These are phyloP conservation scores for Xylaria arbuscula DNA, from an alignment of 2,329 filamentous ascomycete species.

Conservation along the genomic window DNA sequence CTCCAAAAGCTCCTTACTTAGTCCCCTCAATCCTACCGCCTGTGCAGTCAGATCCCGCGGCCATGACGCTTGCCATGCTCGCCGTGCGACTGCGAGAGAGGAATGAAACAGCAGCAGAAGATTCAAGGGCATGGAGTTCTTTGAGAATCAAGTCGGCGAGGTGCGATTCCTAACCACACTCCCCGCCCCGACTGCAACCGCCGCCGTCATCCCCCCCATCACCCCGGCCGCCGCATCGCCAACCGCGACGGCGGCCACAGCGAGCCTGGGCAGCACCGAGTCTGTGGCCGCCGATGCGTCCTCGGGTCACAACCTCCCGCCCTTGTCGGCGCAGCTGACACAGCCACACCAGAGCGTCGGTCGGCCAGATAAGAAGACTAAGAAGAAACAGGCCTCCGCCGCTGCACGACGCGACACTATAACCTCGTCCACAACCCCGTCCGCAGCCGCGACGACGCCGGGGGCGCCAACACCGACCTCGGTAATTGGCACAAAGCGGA, in stretches of 20 bases:
- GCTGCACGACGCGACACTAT: constrained; percentile 28
- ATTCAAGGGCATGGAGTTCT: constrained; percentile 48
- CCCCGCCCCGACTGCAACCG: constrained; percentile 40
- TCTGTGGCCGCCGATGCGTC: constrained; percentile 6
- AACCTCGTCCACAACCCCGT: constrained; percentile 25
- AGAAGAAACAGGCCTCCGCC: constrained; percentile 31
- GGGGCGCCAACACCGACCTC: constrained; percentile 24
- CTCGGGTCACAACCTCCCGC: constrained; percentile 1
- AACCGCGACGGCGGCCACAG: constrained; percentile 7
- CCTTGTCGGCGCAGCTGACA: constrained; percentile 12
- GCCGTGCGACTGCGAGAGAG: constrained; percentile 32
- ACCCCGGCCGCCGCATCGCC: constrained; percentile 28
- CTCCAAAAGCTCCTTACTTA: constrained; percentile 1
- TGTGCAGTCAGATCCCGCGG: constrained; percentile 19
- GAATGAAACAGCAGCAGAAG: constrained; percentile 24
- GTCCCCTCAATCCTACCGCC: constrained; percentile 8
- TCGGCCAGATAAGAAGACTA: constrained; percentile 33
- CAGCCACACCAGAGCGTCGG: constrained; percentile 23
- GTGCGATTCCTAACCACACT: constrained; percentile 50
- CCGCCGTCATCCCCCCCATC: constrained; percentile 36
- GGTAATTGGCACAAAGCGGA: constrained; percentile 44
- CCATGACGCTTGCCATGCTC: constrained; percentile 37
- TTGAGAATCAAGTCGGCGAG: constrained; percentile 52
- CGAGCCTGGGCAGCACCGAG: constrained; percentile 9
- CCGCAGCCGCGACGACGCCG: constrained; percentile 28